phyloP scores from a whole-genome alignment of 257 asterid genomes.

The Fraxinus quadrangulata region DNA sequence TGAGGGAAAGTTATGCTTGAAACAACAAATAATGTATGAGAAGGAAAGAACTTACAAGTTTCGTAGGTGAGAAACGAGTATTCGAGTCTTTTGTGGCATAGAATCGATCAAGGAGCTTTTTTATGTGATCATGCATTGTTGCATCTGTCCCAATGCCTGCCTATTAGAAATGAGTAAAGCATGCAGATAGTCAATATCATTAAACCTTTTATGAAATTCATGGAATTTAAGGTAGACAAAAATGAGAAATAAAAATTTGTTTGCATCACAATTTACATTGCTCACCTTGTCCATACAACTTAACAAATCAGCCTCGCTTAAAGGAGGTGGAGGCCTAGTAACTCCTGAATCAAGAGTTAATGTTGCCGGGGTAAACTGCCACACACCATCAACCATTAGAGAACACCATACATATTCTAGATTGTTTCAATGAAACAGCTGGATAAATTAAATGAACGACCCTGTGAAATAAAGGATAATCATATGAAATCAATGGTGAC shows the following conservation, averaged over 20 bases:
- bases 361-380: constrained; percentile 83
- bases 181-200: constrained; percentile 22
- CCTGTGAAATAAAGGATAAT: not conserved
- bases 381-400: constrained; percentile 25
- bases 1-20: not conserved
- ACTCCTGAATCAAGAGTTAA: constrained; percentile 95
- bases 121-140: constrained; percentile 97
- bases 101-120: constrained; percentile 94
- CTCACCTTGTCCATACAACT: constrained; percentile 95
- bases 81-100: constrained; percentile 83
- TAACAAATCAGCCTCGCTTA: constrained; percentile 95
- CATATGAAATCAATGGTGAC: constrained; percentile 5
- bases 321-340: constrained; percentile 93
- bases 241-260: constrained; percentile 7
- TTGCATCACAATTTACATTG: constrained; percentile 19
- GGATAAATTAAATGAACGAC: not conserved
- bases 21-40: constrained; percentile 23
- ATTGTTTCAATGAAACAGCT: constrained; percentile 20
- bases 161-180: constrained; percentile 37
- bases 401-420: constrained; percentile 6
- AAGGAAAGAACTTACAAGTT: constrained; percentile 60
- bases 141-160: constrained; percentile 99
- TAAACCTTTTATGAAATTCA: constrained; percentile 13
- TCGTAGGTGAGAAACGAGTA: constrained; percentile 86
- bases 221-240: constrained; percentile 7